Evolutionary conservation across 2,329 filamentous ascomycete genomes (phyloP).

Genomic region (Monilinia fructicola): DNA sequence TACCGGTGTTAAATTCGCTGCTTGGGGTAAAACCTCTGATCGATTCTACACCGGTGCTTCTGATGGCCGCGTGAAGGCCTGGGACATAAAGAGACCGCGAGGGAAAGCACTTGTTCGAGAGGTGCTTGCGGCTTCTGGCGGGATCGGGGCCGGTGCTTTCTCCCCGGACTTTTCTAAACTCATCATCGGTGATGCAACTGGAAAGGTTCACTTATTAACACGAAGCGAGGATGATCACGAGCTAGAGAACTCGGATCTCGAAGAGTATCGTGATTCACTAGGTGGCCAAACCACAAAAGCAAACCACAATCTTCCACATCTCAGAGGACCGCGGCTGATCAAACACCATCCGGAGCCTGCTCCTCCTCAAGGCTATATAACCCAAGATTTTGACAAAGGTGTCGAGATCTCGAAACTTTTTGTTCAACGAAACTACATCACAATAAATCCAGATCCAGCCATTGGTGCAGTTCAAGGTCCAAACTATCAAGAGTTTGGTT

Average conservation of each 20-base stretch:
- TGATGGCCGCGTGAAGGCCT: slow-evolving; percentile 62
- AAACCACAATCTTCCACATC: background rate
- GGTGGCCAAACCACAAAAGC: background rate
- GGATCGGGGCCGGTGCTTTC: slow-evolving; percentile 59
- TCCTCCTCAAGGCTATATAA: slow-evolving; percentile 41
- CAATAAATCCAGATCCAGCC: slow-evolving; percentile 46
- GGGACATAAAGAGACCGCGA: slow-evolving; percentile 53
- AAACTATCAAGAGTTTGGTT: slow-evolving; percentile 47
- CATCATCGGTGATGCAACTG: slow-evolving; percentile 60
- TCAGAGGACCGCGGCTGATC: slow-evolving; percentile 46
- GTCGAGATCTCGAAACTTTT: slow-evolving; percentile 41
- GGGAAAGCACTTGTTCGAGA: slow-evolving; percentile 51
- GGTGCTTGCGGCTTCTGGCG: slow-evolving; percentile 54
- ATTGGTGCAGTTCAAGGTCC: slow-evolving; percentile 59
- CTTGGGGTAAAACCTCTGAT: slow-evolving; percentile 58
- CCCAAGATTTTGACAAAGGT: slow-evolving; percentile 28
- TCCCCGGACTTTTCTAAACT: slow-evolving; percentile 56
- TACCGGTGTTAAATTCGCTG: slow-evolving; percentile 62
- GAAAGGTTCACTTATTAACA: slow-evolving; percentile 57
- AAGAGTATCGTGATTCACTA: background rate
- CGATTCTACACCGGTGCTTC: slow-evolving; percentile 64
- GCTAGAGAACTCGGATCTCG: slow-evolving; percentile 8
- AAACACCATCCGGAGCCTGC: slow-evolving; percentile 52
- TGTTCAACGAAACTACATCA: slow-evolving; percentile 46
- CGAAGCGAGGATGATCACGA: slow-evolving; percentile 45